phyloP scores from a whole-genome alignment of 352 stramenopile genomes.

The Phytopythium helicoides region DNA sequence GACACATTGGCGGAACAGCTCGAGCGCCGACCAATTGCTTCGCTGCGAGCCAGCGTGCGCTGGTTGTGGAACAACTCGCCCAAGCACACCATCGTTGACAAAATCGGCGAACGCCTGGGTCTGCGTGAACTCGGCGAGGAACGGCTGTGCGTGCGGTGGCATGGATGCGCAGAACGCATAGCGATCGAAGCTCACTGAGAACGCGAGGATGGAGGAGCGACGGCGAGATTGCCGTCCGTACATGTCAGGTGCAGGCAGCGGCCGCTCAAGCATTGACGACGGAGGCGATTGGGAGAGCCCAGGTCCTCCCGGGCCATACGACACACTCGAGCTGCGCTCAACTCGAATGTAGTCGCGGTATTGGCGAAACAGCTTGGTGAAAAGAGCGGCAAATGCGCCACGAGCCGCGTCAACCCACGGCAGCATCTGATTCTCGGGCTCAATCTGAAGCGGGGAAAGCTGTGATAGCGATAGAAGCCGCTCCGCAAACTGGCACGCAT shows the following conservation, averaged over 20 bases:
- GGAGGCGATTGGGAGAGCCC: not conserved
- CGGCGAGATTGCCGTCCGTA: slow-evolving; percentile 23
- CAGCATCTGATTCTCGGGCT: slow-evolving; percentile 37
- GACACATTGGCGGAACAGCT: slow-evolving; percentile 66
- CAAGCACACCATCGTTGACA: slow-evolving; percentile 58
- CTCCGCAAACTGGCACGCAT: slow-evolving; percentile 56
- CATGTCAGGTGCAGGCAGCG: slow-evolving; percentile 19
- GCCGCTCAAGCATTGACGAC: slow-evolving; percentile 1
- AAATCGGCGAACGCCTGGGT: slow-evolving; percentile 65
- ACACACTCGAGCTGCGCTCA: slow-evolving; percentile 14
- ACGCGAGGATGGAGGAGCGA: slow-evolving; percentile 40
- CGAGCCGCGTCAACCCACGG: slow-evolving; percentile 64
- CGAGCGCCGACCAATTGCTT: slow-evolving; percentile 27
- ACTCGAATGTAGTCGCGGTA: slow-evolving; percentile 49
- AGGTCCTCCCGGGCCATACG: not conserved
- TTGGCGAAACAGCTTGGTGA: slow-evolving; percentile 62
- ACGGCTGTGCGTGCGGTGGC: slow-evolving; percentile 14
- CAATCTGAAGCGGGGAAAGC: slow-evolving; percentile 45
- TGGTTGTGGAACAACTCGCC: slow-evolving; percentile 21
- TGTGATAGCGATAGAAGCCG: slow-evolving; percentile 49
- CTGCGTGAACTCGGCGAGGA: slow-evolving; percentile 53
- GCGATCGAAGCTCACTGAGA: slow-evolving; percentile 59
- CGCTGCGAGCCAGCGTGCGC: not conserved
- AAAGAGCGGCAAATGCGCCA: slow-evolving; percentile 57
- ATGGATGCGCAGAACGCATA: slow-evolving; percentile 31